phyloP scores from a whole-genome alignment of 2,329 filamentous ascomycete species.

The Colletotrichum tamarilloi region DNA sequence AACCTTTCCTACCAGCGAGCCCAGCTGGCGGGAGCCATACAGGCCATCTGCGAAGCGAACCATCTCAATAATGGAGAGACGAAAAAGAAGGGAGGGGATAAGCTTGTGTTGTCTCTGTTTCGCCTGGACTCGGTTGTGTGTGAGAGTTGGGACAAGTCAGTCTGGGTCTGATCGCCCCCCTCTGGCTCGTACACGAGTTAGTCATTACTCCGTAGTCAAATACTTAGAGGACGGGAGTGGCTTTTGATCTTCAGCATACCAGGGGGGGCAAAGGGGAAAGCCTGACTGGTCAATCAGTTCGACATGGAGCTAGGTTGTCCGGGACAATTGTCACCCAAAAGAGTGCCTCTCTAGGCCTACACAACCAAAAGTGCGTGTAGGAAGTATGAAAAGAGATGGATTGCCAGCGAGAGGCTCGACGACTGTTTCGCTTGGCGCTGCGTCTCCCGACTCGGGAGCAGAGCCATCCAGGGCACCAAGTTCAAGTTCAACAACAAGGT shows the following conservation, averaged over 20 bases:
- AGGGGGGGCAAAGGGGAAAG: background rate
- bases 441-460: slow-evolving; percentile 16
- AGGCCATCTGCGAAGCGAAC: slow-evolving; percentile 15
- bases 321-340: background rate
- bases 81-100: slow-evolving; percentile 15
- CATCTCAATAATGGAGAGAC: slow-evolving; percentile 28
- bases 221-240: background rate
- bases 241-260: background rate
- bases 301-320: background rate
- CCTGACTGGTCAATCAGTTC: background rate
- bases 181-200: background rate
- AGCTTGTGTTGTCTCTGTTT: slow-evolving; percentile 34
- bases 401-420: slow-evolving; percentile 6
- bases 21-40: slow-evolving; percentile 8
- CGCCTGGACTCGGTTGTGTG: slow-evolving; percentile 31
- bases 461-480: slow-evolving; percentile 2
- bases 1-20: background rate
- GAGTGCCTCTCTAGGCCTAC: background rate
- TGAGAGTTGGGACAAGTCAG: slow-evolving; percentile 35
- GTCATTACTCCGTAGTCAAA: background rate
- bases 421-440: slow-evolving; percentile 28
- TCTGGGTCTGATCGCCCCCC: slow-evolving; percentile 25
- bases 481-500: slow-evolving; percentile 13
- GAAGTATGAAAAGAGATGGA: background rate
- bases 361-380: background rate